Conservation (phyloP, 2,329 filamentous ascomycete species). For the Venturia carpophila region DNA sequence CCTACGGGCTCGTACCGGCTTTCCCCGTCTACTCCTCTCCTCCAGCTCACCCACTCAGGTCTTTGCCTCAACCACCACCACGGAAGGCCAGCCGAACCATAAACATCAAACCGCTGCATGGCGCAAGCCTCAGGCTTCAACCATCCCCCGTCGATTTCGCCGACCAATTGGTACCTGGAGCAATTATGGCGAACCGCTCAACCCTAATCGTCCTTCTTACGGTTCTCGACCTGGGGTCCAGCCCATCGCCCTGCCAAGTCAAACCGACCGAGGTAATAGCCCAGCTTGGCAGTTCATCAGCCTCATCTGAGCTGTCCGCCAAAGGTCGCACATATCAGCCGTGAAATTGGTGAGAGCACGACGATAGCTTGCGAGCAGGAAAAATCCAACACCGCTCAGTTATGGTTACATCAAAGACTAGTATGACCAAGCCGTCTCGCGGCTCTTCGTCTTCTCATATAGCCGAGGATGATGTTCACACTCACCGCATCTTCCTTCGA, state of each 20-base stretch:
- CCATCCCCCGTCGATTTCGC: neutral
- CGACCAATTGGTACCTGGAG: neutral
- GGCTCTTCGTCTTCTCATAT: neutral
- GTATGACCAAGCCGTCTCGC: neutral
- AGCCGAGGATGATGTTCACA: neutral
- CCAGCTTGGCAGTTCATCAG: neutral
- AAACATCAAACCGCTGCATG: slow-evolving; percentile 9
- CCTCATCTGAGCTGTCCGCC: neutral
- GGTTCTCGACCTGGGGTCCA: neutral
- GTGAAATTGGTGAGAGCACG: neutral
- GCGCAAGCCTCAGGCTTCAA: neutral
- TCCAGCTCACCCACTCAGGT: neutral
- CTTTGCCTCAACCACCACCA: neutral
- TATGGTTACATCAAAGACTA: neutral
- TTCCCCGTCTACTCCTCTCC: neutral
- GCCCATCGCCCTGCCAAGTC: neutral
- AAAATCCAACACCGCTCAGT: neutral
- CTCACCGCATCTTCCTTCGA: neutral
- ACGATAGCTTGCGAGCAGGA: too few relatives aligned
- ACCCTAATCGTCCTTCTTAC: neutral
- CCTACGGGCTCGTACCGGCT: neutral
- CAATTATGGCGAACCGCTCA: neutral
- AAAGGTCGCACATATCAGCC: neutral
- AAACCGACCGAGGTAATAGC: slow-evolving; percentile 1
- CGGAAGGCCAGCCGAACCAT: neutral